Conservation (phyloP, 164 flowering plant species). For the Taxillus chinensis region DNA sequence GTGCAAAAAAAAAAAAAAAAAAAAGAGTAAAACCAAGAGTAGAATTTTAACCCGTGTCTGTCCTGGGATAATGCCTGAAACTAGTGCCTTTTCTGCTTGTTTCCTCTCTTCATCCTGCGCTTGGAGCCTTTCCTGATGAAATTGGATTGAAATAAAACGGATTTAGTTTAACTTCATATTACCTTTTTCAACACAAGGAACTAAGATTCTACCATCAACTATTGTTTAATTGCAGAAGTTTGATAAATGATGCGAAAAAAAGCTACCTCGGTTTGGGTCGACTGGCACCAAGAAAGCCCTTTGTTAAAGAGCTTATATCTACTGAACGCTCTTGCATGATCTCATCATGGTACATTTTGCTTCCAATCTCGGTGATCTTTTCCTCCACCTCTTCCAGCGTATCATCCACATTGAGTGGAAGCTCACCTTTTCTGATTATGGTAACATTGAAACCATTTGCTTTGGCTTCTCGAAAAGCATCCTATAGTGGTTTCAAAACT, state of each 20-base stretch:
- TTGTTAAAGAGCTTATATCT: slow-evolving; percentile 54
- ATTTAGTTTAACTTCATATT: neutral
- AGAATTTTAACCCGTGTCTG: too few species aligned
- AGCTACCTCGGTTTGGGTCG: slow-evolving; percentile 45
- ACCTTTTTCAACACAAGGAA: neutral
- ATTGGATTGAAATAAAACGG: neutral
- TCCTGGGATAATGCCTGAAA: too few species aligned
- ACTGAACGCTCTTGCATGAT: slow-evolving; percentile 62
- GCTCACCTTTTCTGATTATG: slow-evolving; percentile 63
- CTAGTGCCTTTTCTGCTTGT: too few species aligned
- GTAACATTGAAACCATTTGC: slow-evolving; percentile 84
- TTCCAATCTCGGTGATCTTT: slow-evolving; percentile 65
- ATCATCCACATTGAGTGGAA: slow-evolving; percentile 67
- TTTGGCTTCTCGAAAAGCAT: slow-evolving; percentile 77
- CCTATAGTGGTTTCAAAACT: slow-evolving; percentile 26
- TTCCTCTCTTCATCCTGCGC: slow-evolving; percentile 15
- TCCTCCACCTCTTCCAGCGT: slow-evolving; percentile 82
- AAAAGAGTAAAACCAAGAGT: too few species aligned
- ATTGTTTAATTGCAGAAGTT: neutral
- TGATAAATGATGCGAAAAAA: neutral
- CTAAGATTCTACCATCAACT: neutral
- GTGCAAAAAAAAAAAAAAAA: too few species aligned
- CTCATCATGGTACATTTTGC: slow-evolving; percentile 84
- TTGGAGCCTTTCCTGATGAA: slow-evolving; percentile 21
- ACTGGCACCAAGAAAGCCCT: slow-evolving; percentile 49